A percentile compares a stretch with the other conserved stretches of the same genome.
phyloP scores from a whole-genome alignment of 768 basidiomycete genomes.

The Mycena haematopus region DNA sequence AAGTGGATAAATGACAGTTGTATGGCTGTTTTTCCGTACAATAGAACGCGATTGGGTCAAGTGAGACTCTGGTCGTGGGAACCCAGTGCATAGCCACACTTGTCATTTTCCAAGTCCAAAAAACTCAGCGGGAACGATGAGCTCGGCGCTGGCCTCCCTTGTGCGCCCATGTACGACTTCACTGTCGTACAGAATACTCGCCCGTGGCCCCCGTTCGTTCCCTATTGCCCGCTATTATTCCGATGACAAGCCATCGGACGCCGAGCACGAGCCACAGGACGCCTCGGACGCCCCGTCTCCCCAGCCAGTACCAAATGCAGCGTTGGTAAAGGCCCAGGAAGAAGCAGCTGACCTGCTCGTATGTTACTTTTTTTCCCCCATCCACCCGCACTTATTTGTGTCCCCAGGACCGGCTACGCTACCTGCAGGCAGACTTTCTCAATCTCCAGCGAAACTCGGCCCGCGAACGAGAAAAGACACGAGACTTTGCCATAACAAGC shows the following conservation, averaged over 20 bases:
- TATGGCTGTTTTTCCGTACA: too few species aligned
- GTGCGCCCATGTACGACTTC: constrained; percentile 67
- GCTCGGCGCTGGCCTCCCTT: constrained; percentile 54
- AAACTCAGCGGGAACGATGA: constrained; percentile 46
- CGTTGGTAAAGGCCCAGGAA: constrained; percentile 66
- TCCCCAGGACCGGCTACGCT: constrained; percentile 82
- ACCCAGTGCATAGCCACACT: background rate
- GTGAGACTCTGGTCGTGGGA: too few species aligned
- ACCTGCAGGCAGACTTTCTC: constrained; percentile 93
- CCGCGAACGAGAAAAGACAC: constrained; percentile 90
- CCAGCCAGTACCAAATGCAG: constrained; percentile 38
- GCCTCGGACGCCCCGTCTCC: constrained; percentile 34
- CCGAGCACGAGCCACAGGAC: constrained; percentile 22
- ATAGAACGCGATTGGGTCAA: too few species aligned
- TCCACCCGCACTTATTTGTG: constrained; percentile 9
- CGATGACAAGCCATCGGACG: constrained; percentile 49
- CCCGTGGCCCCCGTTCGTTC: constrained; percentile 43
- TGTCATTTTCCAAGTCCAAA: background rate
- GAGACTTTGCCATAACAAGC: constrained; percentile 90
- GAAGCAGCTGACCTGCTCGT: constrained; percentile 89
- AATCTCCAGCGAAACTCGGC: constrained; percentile 93
- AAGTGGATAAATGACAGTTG: background rate
- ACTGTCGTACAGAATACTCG: constrained; percentile 56
- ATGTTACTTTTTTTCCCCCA: constrained; percentile 36
- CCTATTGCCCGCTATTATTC: constrained; percentile 61